Base-by-base conservation (phyloP, 108 stramenopile species). In the Schizochytrium sp. region DNA sequence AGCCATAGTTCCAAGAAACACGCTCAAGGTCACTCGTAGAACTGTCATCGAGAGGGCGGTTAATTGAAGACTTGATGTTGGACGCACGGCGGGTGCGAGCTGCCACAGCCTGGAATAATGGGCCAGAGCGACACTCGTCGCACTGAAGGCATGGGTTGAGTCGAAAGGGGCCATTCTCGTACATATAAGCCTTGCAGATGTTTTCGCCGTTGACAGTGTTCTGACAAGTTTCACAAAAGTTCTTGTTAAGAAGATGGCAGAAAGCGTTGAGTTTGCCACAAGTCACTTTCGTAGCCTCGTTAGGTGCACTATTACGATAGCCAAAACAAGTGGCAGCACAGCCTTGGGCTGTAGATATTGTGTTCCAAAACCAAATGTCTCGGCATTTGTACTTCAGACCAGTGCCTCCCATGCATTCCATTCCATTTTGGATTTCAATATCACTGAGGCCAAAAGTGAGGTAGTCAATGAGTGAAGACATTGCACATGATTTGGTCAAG, bases 301-400 rank as follows among this genome's bases (percentile, higher is more conserved):
- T 55, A 7, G 53, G 50, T 7, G 10, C 2, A 28, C 76, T 83
- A 40, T 55, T 42, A 53, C 76, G 53, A 38, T 49, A 49, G 47
- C 15, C 5, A 42, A 83, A 83, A 28, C 76, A 83, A 17, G 47
- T 83, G 2, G 50, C 28, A 1, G 76, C 76, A 2, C 47, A 55
- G 45, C 76, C 76, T 28, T 83, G 50, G 38, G 47, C 53, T 10
- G 76, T 83, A 28, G 47, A 55, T 2, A 83, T 55, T n/a, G 76
- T 83, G 76, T 83, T 83, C 76, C 76, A 83, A 53, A 55, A 83
- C 76, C 76, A 83, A 53, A 83, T 83, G 10, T 55, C 47, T 17
- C 76, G 50, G 28, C 76, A 83, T 53, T 49, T 55, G 47, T 55
- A 38, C 17, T 13, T 10, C 8, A 83, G 47, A 38, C 76, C 76